Evolutionary conservation across 768 basidiomycete species (phyloP).

Genomic region (Phanerodontia chrysosporium): DNA sequence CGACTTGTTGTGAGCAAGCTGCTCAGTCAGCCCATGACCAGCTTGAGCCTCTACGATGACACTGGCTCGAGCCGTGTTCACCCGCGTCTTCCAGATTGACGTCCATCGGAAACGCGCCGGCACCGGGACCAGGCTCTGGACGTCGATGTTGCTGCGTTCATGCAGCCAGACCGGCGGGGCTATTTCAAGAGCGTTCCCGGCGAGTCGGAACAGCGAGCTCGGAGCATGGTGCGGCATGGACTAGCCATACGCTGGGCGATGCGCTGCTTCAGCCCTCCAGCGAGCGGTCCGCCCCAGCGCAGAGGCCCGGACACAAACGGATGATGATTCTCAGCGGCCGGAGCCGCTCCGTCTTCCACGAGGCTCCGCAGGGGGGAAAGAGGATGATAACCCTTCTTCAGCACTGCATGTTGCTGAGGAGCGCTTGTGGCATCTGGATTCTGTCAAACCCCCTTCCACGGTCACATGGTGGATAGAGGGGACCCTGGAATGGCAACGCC

Average conservation of each 20-base stretch:
- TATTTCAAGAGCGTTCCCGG: not conserved
- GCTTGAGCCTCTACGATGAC: too few relatives aligned
- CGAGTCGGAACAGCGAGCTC: not conserved
- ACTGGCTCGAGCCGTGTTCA: not conserved
- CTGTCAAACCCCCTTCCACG: not conserved
- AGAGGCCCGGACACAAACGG: not conserved
- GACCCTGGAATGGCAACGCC: too few relatives aligned
- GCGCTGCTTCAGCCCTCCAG: not conserved
- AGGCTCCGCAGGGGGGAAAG: not conserved
- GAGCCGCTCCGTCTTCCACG: not conserved
- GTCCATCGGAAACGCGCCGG: not conserved
- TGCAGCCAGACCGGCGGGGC: not conserved
- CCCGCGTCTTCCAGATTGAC: not conserved
- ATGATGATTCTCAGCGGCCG: not conserved
- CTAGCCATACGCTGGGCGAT: too few relatives aligned
- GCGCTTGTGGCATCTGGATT: not conserved
- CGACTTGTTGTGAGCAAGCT: too few relatives aligned
- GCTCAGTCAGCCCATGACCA: too few relatives aligned
- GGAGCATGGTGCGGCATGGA: not conserved
- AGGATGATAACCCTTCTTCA: not conserved
- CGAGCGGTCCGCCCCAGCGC: not conserved
- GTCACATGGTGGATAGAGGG: not conserved
- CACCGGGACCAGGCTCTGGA: not conserved
- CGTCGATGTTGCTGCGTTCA: not conserved
- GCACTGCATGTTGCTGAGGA: not conserved